Base-by-base conservation (phyloP, 768 basidiomycete species). In the Serendipita sp. region DNA sequence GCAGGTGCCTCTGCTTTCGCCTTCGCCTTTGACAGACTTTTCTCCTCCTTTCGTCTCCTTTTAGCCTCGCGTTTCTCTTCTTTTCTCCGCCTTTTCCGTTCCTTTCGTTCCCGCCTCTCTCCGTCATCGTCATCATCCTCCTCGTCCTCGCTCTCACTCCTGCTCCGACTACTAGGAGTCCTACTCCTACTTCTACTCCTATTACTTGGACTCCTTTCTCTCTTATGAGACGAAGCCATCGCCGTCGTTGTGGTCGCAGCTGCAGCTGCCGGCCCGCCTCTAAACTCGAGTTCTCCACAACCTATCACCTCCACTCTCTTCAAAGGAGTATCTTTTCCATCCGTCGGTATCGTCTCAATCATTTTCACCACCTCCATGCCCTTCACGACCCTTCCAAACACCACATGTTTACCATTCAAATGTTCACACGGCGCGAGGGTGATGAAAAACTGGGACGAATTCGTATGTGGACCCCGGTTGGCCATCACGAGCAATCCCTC, bases 401-500 rank as follows among this genome's bases (percentile, higher is more conserved):
- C 78, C 64, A 82, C 79, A 66, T 83, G 82, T 70, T 83, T 83
- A 42, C 82, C 90, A 69, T 86, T 79, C 48, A 90, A 71, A 70
- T 90, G 88, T 2, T 84, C 81, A 64, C 86, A 83, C 16, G 81
- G 78, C n/a, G 80, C 77, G 11, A 94, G 77, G 22, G 91, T 90
- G 65, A 93, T 76, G 70, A 94, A 93, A 70, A 86, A 94, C 66
- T 94, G 91, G 0, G 85, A 88, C 41, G 85, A 83, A 66, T 93
- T 94, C 38, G 91, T 93, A 72, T 87, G 76, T 0, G 86, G 83
- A 2, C 88, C 88, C 66, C 81, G 80, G 71, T 95, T 95, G 9
- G 91, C 91, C 92, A 94, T 95, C 68, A 88, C 90, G 11, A 95
- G 75, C 28, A 94, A 82, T 74, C 84, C 90, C 69, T 82, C 80